Evolutionary conservation across 2,329 filamentous ascomycete genomes (phyloP).

Genomic region (Pseudodiploospora longispora): DNA sequence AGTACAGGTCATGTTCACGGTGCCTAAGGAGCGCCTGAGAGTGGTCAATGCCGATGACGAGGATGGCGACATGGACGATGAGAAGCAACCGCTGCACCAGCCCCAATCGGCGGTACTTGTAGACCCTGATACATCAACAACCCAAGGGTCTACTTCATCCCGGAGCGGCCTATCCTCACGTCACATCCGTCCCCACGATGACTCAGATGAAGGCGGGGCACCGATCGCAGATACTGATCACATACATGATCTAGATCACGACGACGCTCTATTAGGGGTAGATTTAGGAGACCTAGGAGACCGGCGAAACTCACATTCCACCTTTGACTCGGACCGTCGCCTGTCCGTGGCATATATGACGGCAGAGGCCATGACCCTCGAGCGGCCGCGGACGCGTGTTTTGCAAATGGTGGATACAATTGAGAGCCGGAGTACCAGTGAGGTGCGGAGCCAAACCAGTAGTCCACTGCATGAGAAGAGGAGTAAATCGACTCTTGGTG

Average conservation of each 20-base stretch:
- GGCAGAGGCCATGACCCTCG: constrained; percentile 38
- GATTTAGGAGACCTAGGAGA: constrained; percentile 9
- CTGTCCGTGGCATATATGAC: constrained; percentile 30
- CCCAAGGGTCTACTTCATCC: not conserved
- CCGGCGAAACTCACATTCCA: constrained; percentile 17
- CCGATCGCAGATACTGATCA: constrained; percentile 2
- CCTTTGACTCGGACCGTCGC: constrained; percentile 21
- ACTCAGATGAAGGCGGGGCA: constrained; percentile 4
- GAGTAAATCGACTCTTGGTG: not conserved
- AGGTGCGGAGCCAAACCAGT: constrained; percentile 12
- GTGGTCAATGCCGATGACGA: constrained; percentile 76
- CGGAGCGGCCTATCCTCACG: constrained; percentile 4
- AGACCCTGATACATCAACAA: constrained; percentile 22
- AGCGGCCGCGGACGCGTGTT: constrained; percentile 38
- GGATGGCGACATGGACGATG: constrained; percentile 22
- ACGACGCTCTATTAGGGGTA: constrained; percentile 9
- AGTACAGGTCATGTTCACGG: constrained; percentile 86
- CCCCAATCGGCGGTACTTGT: constrained; percentile 32
- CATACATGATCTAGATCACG: not conserved
- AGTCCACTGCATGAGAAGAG: constrained; percentile 5
- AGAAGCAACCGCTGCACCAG: constrained; percentile 13
- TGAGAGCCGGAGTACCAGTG: constrained; percentile 39
- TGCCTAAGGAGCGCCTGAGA: constrained; percentile 74
- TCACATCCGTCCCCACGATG: not conserved
- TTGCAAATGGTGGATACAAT: constrained; percentile 49